Percentiles rank a stretch among this genome's conserved stretches.
phyloP scores from a whole-genome alignment of 2,329 filamentous ascomycete genomes.

The Chalaropsis ovoidea region DNA sequence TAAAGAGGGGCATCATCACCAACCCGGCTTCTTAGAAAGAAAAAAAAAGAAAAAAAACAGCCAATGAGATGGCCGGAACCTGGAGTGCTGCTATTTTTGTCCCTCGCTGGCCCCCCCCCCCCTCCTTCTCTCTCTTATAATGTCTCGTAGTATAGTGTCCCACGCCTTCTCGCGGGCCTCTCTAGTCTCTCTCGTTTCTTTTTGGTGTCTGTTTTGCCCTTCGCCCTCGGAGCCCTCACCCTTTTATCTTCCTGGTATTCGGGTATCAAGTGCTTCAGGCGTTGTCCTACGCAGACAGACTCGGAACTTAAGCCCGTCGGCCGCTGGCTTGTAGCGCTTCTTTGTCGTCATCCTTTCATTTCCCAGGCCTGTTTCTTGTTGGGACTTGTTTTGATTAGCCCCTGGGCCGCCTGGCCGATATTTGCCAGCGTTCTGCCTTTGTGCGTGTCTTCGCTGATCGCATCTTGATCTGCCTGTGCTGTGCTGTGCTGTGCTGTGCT shows the following conservation, averaged over 20 bases:
- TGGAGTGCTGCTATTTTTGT: slow-evolving; percentile 10
- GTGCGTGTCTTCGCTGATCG: too few relatives aligned
- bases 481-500: too few relatives aligned
- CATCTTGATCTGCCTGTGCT: background rate
- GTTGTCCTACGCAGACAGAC: slow-evolving; percentile 1
- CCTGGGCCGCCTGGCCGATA: background rate
- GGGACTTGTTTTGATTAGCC: slow-evolving; percentile 12
- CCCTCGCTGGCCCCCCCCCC: background rate
- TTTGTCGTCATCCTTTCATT: slow-evolving; percentile 14
- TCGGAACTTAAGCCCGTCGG: slow-evolving; percentile 5
- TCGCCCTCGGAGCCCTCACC: background rate
- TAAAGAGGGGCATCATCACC: slow-evolving; percentile 4
- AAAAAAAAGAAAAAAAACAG: background rate
- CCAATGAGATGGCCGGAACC: background rate
- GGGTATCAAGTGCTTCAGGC: slow-evolving; percentile 1
- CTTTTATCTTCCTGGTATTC: slow-evolving; percentile 10
- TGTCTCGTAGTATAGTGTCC: background rate
- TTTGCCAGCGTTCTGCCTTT: too few relatives aligned
- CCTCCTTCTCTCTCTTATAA: background rate
- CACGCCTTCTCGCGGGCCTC: too few relatives aligned
- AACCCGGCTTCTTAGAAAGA: slow-evolving; percentile 4
- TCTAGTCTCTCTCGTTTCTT: slow-evolving; percentile 1
- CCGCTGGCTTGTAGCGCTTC: background rate
- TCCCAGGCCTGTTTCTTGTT: slow-evolving; percentile 6
- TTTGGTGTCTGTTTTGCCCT: background rate